Evolutionary conservation across 78 protist species (phyloP), one percentile per base, ranked within the genome.

Genomic region (Guillardia theta): DNA sequence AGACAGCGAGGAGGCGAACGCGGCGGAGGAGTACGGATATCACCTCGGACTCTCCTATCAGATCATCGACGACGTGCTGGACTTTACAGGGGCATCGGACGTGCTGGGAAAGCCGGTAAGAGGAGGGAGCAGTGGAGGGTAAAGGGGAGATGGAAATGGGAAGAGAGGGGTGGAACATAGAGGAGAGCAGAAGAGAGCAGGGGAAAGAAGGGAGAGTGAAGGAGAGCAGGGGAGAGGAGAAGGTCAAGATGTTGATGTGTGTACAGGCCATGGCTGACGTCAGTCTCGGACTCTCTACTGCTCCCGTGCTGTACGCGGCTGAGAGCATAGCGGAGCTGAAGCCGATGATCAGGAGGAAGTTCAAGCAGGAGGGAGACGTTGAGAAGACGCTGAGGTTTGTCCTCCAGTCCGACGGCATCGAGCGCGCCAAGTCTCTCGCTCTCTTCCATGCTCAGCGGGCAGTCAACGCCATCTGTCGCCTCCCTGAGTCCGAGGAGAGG

Each of bases 401-500:
- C n/a, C 45, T 70, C 45, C 36, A 70, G 36, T 70, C 83, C 41
- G 83, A 70, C 83, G 83, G 83, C 45, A 24, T 70, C 33, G 83
- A 70, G 27, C 83, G 83, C 33, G 33, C 83, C 45, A 24, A 43
- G 83, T 24, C 41, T 36, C 83, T 70, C 4, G 83, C 83, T 18
- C 83, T 70, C 83, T 70, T 70, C 83, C 83, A 70, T 24, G 83
- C 83, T 12, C 83, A 70, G 83, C 83, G 83, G 4, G 83, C 83
- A 15, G 83, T 70, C 83, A 70, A 70, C 83, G 83, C 83, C 41
- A 70, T 70, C 41, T 12, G 70, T 30, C 21, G 83, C 46, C 83
- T 70, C 46, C 83, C 83, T 4, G 83, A 24, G 41, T 70, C 83
- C 46, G 12, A 12, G 41, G 83, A 70, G 83, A 36, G 83, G 46